These are phyloP conservation scores for Nelumbo lutea DNA, from an alignment of 164 flowering plant genomes.

Conservation along the genomic window DNA sequence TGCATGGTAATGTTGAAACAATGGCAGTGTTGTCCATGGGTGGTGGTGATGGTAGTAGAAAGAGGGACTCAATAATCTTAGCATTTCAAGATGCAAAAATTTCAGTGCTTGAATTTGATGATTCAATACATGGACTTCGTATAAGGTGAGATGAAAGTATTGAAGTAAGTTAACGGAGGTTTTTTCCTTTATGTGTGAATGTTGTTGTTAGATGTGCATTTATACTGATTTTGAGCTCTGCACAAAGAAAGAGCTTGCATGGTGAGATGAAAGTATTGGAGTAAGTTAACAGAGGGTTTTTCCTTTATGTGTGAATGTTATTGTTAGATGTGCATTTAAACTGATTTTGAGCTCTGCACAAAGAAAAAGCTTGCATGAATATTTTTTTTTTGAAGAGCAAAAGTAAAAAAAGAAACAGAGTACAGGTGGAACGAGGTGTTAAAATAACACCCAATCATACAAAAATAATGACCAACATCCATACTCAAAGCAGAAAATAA, in stretches of 20 bases:
- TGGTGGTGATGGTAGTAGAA: conserved; percentile 51
- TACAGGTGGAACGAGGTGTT: too few relatives aligned
- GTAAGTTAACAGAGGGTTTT: not conserved
- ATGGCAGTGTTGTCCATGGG: conserved; percentile 61
- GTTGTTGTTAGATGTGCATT: not conserved
- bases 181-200: not conserved
- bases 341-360: too few relatives aligned
- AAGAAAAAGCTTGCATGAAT: too few relatives aligned
- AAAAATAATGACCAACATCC: too few relatives aligned
- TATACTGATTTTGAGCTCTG: too few relatives aligned
- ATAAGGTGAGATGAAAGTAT: conserved; percentile 48
- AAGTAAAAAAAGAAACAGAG: too few relatives aligned
- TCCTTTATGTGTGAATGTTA: too few relatives aligned
- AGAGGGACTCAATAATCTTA: conserved; percentile 83
- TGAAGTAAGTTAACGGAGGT: not conserved
- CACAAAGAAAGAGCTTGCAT: too few relatives aligned
- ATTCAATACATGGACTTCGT: conserved; percentile 85
- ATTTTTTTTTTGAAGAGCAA: too few relatives aligned
- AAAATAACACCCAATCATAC: too few relatives aligned
- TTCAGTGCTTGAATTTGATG: conserved; percentile 87
- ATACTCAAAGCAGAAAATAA: too few relatives aligned
- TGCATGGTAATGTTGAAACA: conserved; percentile 94
- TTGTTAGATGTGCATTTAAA: not conserved
- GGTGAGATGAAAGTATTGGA: conserved; percentile 30
- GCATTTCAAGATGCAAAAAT: conserved; percentile 85